Conservation (phyloP, 2,329 filamentous ascomycete species). For the Tolypocladium nubicola region DNA sequence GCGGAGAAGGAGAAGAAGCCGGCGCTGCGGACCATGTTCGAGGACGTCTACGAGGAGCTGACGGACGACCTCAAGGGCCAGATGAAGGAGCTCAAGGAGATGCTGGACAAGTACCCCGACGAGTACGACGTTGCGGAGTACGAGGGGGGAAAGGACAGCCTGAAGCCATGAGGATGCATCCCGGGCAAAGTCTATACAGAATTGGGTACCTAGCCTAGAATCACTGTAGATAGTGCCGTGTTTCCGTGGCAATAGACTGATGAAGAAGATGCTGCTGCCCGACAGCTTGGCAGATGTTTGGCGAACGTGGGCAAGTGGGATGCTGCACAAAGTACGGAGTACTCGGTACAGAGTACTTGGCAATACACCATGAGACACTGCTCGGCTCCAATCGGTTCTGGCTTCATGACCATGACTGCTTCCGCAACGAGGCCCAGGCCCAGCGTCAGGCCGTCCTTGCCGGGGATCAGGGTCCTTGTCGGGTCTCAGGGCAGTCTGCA, state of each 20-base stretch:
- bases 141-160: conserved; percentile 60
- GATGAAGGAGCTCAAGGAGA: conserved; percentile 58
- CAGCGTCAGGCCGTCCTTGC: background rate
- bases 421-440: background rate
- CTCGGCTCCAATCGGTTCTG: background rate
- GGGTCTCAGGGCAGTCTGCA: background rate
- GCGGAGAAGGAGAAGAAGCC: conserved; percentile 78
- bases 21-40: conserved; percentile 61
- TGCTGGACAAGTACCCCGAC: conserved; percentile 76
- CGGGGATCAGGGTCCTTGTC: background rate
- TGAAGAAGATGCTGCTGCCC: background rate
- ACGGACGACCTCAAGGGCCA: conserved; percentile 71
- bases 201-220: background rate
- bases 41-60: conserved; percentile 80
- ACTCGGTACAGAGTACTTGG: no score
- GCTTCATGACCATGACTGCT: background rate
- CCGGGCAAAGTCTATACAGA: background rate
- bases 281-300: background rate
- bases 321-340: background rate
- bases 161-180: conserved; percentile 28
- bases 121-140: conserved; percentile 79
- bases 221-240: background rate
- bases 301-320: background rate
- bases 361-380: background rate
- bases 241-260: background rate